Percentiles rank a stretch among this genome's conserved stretches.
These are phyloP conservation scores for Dactylellina cionopaga DNA, from an alignment of 2,329 filamentous ascomycete species.

Conservation along the genomic window DNA sequence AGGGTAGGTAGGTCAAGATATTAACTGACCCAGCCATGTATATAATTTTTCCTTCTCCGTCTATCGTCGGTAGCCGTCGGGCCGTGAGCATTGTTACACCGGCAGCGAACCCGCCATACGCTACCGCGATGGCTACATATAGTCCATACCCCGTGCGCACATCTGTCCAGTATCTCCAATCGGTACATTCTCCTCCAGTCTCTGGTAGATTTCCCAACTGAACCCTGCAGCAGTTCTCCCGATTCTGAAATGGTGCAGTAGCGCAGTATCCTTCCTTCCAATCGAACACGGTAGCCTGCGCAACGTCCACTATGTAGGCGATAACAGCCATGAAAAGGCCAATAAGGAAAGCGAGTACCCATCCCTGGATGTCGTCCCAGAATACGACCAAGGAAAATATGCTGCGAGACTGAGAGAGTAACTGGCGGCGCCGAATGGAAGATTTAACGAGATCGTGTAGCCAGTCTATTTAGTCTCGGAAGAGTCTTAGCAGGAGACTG, in stretches of 20 bases:
- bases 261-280: slow-evolving; percentile 70
- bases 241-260: slow-evolving; percentile 62
- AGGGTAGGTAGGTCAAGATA: no score
- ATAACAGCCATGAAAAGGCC: slow-evolving; percentile 68
- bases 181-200: neutral
- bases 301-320: slow-evolving; percentile 68
- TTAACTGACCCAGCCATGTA: slow-evolving; percentile 4
- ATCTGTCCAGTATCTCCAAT: slow-evolving; percentile 55
- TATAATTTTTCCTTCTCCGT: slow-evolving; percentile 47
- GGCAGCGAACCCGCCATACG: slow-evolving; percentile 56
- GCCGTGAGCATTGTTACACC: slow-evolving; percentile 60
- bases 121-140: slow-evolving; percentile 57
- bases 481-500: neutral
- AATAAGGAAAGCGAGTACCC: slow-evolving; percentile 68
- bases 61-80: slow-evolving; percentile 63
- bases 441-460: slow-evolving; percentile 71
- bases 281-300: slow-evolving; percentile 67
- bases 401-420: slow-evolving; percentile 63
- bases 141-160: slow-evolving; percentile 54
- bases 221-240: slow-evolving; percentile 65
- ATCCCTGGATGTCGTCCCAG: slow-evolving; percentile 67
- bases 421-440: slow-evolving; percentile 65
- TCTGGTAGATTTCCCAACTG: slow-evolving; percentile 34
- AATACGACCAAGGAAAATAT: slow-evolving; percentile 61
- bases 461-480: slow-evolving; percentile 62